A percentile compares a stretch with the other conserved stretches of the same genome.
Evolutionary conservation across 2,329 filamentous ascomycete species (phyloP).

Genomic region (Aspergillus intermedius): DNA sequence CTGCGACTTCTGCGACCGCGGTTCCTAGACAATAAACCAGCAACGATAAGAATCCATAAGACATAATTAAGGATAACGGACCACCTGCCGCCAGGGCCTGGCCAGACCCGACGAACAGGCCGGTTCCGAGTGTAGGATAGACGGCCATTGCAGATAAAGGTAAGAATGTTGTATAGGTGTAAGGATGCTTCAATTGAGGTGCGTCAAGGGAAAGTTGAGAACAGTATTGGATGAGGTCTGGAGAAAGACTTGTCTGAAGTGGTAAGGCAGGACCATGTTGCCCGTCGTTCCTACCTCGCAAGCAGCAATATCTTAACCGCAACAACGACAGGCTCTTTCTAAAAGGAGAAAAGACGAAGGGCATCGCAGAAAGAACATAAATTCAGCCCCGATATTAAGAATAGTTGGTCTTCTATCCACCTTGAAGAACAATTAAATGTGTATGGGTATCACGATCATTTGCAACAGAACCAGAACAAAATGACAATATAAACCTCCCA

Average conservation of each 20-base stretch:
- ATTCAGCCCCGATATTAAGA: background rate
- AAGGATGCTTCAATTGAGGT: too few species aligned
- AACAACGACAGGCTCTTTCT: background rate
- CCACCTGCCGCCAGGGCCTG: slow-evolving; percentile 48
- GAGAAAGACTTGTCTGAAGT: background rate
- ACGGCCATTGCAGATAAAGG: slow-evolving; percentile 47
- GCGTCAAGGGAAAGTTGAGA: too few species aligned
- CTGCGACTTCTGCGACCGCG: slow-evolving; percentile 33
- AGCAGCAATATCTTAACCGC: too few species aligned
- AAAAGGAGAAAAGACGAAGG: background rate
- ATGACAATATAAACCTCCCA: background rate
- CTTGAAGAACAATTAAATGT: background rate
- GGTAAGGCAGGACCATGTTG: background rate
- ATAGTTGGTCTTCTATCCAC: background rate
- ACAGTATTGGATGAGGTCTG: too few species aligned
- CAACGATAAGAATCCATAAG: slow-evolving; percentile 44
- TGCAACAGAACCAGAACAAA: background rate
- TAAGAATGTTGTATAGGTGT: slow-evolving; percentile 8
- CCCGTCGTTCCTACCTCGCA: background rate
- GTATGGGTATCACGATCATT: background rate
- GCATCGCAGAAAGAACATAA: background rate
- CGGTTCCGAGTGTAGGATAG: slow-evolving; percentile 52
- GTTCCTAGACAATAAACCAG: slow-evolving; percentile 45
- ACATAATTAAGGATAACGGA: slow-evolving; percentile 47
- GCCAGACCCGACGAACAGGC: slow-evolving; percentile 50